A percentile compares a stretch with the other conserved stretches of the same genome.
Conservation (phyloP, 441 rosid genomes). For the Syzygium malaccense region DNA sequence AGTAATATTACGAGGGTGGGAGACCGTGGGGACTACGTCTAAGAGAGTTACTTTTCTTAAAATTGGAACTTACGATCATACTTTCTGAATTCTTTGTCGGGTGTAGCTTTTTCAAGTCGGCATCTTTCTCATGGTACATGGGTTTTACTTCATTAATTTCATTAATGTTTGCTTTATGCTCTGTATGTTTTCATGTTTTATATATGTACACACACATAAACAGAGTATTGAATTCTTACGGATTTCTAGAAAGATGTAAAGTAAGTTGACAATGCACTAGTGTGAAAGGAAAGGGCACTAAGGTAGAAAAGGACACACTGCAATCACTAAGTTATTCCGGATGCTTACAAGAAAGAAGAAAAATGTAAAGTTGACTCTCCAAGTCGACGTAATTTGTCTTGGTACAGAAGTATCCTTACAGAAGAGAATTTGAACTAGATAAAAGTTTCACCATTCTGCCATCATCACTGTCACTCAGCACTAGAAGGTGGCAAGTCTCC, state of each 20-base stretch:
- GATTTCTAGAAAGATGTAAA: neutral
- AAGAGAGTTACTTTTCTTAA: neutral
- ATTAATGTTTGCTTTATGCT: neutral
- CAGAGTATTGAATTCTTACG: neutral
- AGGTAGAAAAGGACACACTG: neutral
- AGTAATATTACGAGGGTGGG: neutral
- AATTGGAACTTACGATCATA: neutral
- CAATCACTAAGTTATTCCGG: neutral
- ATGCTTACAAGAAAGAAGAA: neutral
- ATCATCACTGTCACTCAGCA: neutral
- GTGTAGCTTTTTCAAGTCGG: neutral
- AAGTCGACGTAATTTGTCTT: neutral
- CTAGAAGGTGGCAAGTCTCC: neutral
- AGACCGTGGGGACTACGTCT: neutral
- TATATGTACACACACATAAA: no score
- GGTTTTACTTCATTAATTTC: neutral
- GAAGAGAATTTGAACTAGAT: neutral
- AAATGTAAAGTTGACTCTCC: neutral
- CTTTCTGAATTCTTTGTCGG: neutral
- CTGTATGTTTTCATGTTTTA: neutral
- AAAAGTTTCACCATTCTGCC: neutral
- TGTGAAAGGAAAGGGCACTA: neutral
- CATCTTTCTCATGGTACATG: neutral
- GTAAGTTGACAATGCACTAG: neutral
- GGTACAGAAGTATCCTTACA: neutral